Evolutionary conservation across 2,329 filamentous ascomycete species (phyloP).

Genomic region (Penicillium sp.): DNA sequence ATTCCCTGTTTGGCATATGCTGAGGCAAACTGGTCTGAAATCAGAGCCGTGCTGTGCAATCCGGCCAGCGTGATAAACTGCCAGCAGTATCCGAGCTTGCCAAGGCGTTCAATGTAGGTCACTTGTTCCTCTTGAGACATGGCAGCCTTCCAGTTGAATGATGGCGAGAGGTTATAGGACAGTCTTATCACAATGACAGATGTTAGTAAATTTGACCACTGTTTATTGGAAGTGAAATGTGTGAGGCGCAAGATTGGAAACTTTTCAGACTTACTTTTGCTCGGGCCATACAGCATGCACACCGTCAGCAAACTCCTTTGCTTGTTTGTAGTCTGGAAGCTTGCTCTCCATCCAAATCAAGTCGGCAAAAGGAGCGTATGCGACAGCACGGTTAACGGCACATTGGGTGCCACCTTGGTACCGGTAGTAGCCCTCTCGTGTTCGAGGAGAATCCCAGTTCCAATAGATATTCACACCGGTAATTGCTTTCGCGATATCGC

Average conservation of each 20-base stretch:
- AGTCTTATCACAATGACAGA: constrained; percentile 56
- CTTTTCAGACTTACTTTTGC: constrained; percentile 68
- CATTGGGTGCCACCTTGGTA: constrained; percentile 88
- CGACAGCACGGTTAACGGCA: constrained; percentile 82
- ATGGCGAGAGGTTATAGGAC: constrained; percentile 95
- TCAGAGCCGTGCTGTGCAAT: constrained; percentile 90
- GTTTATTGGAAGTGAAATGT: not conserved
- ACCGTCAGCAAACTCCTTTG: constrained; percentile 85
- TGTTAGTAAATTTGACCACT: not conserved
- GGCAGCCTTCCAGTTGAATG: constrained; percentile 99
- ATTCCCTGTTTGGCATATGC: constrained; percentile 81
- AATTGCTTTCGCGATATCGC: constrained; percentile 71
- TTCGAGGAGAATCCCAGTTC: constrained; percentile 92
- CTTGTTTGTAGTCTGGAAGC: constrained; percentile 85
- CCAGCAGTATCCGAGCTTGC: constrained; percentile 91
- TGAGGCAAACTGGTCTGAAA: constrained; percentile 81
- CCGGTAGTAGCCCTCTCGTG: constrained; percentile 91
- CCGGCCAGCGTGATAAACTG: constrained; percentile 99
- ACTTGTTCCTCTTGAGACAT: constrained; percentile 91
- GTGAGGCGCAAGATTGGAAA: not conserved
- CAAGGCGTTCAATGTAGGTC: constrained; percentile 92
- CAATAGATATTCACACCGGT: constrained; percentile 81
- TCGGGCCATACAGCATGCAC: constrained; percentile 94
- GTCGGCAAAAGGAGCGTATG: constrained; percentile 89
- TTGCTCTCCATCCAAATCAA: constrained; percentile 99